phyloP scores from a whole-genome alignment of 2,329 filamentous ascomycete species.

The Xylariaceae sp. region DNA sequence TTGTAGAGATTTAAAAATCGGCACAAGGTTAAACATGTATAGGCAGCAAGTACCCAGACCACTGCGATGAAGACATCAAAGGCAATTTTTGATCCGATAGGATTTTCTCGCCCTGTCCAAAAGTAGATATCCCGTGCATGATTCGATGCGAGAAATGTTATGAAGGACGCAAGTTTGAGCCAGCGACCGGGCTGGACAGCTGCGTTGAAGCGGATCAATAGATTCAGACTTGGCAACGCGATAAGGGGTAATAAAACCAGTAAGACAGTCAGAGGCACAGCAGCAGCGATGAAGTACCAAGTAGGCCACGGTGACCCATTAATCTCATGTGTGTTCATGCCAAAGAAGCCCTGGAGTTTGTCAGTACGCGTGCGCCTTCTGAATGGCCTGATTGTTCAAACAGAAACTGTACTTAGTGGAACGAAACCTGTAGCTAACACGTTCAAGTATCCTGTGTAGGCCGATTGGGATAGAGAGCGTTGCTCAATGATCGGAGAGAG shows the following conservation, averaged over 20 bases:
- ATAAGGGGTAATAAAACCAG: not conserved
- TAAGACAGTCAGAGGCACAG: not conserved
- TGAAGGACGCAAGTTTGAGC: too few relatives aligned
- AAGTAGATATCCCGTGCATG: too few relatives aligned
- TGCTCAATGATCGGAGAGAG: not conserved
- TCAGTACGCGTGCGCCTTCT: not conserved
- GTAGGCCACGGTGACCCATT: not conserved
- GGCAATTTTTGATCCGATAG: too few relatives aligned
- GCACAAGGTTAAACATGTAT: too few relatives aligned
- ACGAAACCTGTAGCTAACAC: not conserved
- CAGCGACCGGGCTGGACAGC: too few relatives aligned
- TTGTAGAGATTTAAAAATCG: too few relatives aligned
- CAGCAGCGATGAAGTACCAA: not conserved
- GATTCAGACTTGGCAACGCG: too few relatives aligned
- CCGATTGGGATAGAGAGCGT: not conserved
- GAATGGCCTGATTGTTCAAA: not conserved
- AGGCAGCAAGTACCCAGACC: too few relatives aligned
- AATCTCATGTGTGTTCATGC: not conserved
- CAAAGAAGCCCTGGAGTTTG: not conserved
- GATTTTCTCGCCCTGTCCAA: too few relatives aligned
- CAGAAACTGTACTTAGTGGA: not conserved
- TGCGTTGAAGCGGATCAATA: too few relatives aligned
- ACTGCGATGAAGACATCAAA: too few relatives aligned
- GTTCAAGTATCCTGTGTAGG: not conserved
- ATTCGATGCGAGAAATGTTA: too few relatives aligned